Conservation (phyloP, 148 eudicot genomes). For the Hydrangea macrophylla region DNA sequence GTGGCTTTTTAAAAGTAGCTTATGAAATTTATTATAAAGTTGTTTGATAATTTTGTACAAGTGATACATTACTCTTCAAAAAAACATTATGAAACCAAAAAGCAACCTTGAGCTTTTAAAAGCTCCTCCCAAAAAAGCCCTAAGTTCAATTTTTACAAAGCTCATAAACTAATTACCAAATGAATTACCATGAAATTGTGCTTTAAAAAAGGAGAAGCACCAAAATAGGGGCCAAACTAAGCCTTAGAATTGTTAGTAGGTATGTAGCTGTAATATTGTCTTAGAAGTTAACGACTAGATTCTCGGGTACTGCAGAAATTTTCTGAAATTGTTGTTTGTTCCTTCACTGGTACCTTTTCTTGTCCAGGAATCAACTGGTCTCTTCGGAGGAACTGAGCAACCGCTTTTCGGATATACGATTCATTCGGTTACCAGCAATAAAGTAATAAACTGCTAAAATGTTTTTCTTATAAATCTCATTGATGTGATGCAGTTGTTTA, state of each 20-base stretch:
- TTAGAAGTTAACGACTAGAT: neutral
- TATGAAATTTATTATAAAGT: no score
- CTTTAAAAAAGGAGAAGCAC: no score
- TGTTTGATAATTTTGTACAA: no score
- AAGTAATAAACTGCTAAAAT: constrained; percentile 40
- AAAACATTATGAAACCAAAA: no score
- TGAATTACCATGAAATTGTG: neutral
- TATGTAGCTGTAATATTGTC: neutral
- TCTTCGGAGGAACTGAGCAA: constrained; percentile 68
- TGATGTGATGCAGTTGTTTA: neutral
- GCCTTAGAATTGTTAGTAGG: neutral
- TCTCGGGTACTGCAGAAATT: neutral
- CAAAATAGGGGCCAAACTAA: neutral
- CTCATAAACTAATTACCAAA: no score
- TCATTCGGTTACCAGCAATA: constrained; percentile 73
- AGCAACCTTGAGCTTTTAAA: no score
- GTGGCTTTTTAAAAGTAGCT: no score
- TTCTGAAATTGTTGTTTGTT: neutral
- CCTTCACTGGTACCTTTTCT: neutral
- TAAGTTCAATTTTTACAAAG: no score
- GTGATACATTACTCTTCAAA: no score
- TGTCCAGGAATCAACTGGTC: constrained; percentile 65
- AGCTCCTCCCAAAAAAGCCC: no score
- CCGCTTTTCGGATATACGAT: constrained; percentile 80
- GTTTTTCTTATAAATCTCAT: neutral